phyloP scores from a whole-genome alignment of 257 asterid genomes.

The Striga asiatica region DNA sequence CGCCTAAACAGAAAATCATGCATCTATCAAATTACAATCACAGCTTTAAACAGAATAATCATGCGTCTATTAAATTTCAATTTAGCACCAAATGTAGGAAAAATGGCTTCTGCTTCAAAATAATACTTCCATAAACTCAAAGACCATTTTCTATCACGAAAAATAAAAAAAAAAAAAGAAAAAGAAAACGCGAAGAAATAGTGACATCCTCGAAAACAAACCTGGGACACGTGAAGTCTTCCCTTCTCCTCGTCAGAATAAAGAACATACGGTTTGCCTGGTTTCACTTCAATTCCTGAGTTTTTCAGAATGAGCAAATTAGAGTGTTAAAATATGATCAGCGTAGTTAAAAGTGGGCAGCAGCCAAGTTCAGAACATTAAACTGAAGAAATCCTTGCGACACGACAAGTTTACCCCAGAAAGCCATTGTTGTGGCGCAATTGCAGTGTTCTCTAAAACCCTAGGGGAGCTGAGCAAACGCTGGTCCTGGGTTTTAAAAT shows the following conservation, averaged over 20 bases:
- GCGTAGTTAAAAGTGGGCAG: background rate
- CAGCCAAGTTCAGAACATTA: background rate
- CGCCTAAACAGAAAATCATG: slow-evolving; percentile 45
- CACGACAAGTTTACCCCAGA: slow-evolving; percentile 28
- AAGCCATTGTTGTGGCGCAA: slow-evolving; percentile 29
- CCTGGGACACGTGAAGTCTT: slow-evolving; percentile 88
- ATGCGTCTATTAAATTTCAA: background rate
- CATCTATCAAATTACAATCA: background rate
- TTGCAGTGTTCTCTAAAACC: slow-evolving; percentile 25
- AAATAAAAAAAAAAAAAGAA: background rate
- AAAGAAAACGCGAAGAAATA: background rate
- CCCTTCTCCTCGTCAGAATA: slow-evolving; percentile 33
- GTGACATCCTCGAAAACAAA: slow-evolving; percentile 12
- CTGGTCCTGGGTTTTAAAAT: slow-evolving; percentile 13
- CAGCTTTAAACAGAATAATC: slow-evolving; percentile 2
- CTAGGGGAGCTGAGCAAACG: slow-evolving; percentile 1
- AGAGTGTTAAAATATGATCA: background rate
- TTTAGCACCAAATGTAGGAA: background rate
- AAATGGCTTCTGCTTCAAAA: background rate
- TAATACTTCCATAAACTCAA: background rate
- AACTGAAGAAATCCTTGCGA: background rate
- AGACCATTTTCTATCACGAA: background rate
- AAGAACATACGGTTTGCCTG: slow-evolving; percentile 51
- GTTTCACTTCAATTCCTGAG: slow-evolving; percentile 70
- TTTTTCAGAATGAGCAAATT: background rate